Conservation (phyloP, 2,329 filamentous ascomycete species). For the Penicillium sp. region DNA sequence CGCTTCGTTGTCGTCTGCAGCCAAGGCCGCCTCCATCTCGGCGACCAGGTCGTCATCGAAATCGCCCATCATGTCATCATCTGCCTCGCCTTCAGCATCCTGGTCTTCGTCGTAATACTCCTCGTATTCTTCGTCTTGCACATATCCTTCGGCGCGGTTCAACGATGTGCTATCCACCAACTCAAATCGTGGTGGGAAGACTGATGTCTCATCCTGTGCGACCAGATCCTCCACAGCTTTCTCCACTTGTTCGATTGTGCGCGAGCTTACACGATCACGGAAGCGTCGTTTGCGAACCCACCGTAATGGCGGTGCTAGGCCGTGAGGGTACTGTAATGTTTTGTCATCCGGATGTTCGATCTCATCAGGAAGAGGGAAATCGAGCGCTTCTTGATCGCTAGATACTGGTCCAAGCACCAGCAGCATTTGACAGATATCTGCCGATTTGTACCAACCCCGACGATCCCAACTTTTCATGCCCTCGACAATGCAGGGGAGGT, state of each 20-base stretch:
- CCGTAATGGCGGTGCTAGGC: slow-evolving; percentile 84
- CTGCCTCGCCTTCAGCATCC: slow-evolving; percentile 51
- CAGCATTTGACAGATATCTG: slow-evolving; percentile 87
- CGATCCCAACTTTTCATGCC: slow-evolving; percentile 93
- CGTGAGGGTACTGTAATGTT: slow-evolving; percentile 76
- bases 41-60: slow-evolving; percentile 45
- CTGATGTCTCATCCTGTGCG: slow-evolving; percentile 64
- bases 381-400: slow-evolving; percentile 65
- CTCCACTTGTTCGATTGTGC: slow-evolving; percentile 83
- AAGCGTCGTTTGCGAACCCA: slow-evolving; percentile 81
- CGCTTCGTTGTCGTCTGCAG: slow-evolving; percentile 37
- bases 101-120: slow-evolving; percentile 51
- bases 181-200: slow-evolving; percentile 61
- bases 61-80: slow-evolving; percentile 45
- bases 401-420: slow-evolving; percentile 70
- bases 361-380: slow-evolving; percentile 69
- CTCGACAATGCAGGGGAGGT: slow-evolving; percentile 83
- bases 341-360: slow-evolving; percentile 59
- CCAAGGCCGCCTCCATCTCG: slow-evolving; percentile 46
- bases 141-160: slow-evolving; percentile 43
- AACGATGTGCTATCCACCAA: slow-evolving; percentile 58
- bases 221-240: slow-evolving; percentile 74
- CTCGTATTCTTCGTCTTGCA: slow-evolving; percentile 50
- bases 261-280: slow-evolving; percentile 76
- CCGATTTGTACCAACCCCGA: slow-evolving; percentile 83